Evolutionary conservation across 805 yeast species (phyloP).

Genomic region (Ogataea henricii): DNA sequence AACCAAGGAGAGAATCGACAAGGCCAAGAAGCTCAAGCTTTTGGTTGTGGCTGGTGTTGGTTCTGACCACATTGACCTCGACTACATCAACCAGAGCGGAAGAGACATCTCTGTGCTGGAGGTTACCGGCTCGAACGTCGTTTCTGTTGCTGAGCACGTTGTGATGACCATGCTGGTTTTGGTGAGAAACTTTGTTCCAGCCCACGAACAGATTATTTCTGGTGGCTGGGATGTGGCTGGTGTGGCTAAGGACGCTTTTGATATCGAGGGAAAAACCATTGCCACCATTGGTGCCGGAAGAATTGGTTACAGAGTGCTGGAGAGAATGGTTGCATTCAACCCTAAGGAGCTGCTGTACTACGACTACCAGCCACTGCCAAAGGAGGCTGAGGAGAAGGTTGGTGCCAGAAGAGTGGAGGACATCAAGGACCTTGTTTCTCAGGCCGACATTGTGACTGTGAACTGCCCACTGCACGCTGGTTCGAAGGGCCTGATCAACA

Average conservation of each 20-base stretch:
- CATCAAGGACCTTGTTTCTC: conserved; percentile 64
- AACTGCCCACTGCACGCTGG: conserved; percentile 77
- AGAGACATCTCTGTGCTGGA: conserved; percentile 68
- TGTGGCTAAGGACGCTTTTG: conserved; percentile 71
- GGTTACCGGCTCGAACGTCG: conserved; percentile 82
- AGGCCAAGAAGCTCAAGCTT: conserved; percentile 70
- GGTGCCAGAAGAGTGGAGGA: conserved; percentile 60
- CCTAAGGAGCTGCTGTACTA: conserved; percentile 73
- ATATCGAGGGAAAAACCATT: conserved; percentile 71
- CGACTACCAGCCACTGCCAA: conserved; percentile 71
- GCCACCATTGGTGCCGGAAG: conserved; percentile 85
- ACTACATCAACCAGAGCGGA: conserved; percentile 60
- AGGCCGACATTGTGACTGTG: conserved; percentile 73
- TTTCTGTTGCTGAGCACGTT: conserved; percentile 81
- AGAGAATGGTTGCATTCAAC: conserved; percentile 70
- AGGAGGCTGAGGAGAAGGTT: conserved; percentile 57
- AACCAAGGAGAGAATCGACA: conserved; percentile 62
- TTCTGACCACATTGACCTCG: conserved; percentile 75
- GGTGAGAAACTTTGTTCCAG: conserved; percentile 77
- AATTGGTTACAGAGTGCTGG: conserved; percentile 75
- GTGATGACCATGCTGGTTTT: conserved; percentile 70
- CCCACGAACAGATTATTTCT: conserved; percentile 64
- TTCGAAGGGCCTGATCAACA: conserved; percentile 67
- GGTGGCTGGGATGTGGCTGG: conserved; percentile 80
- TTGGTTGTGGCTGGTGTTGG: conserved; percentile 85